Evolutionary conservation across 2,329 filamentous ascomycete genomes (phyloP).

Genomic region (Talaromyces sp.): DNA sequence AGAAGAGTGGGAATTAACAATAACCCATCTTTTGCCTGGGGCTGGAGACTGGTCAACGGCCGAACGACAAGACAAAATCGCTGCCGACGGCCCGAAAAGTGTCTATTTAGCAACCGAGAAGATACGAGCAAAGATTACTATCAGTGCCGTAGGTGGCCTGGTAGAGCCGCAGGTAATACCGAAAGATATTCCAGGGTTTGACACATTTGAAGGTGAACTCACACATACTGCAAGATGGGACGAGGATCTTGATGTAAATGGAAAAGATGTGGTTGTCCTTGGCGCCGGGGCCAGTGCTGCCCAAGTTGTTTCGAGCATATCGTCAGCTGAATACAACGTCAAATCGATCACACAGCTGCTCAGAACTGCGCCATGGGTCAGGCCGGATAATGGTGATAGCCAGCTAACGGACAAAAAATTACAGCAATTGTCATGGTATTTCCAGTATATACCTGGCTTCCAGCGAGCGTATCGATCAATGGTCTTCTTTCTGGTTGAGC

Average conservation of each 20-base stretch:
- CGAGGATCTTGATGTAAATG: constrained; percentile 51
- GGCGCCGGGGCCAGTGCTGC: constrained; percentile 60
- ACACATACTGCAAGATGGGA: constrained; percentile 61
- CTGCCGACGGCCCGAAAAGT: constrained; percentile 46
- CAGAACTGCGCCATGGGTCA: constrained; percentile 59
- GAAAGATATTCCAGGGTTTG: constrained; percentile 51
- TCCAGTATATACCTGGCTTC: constrained; percentile 53
- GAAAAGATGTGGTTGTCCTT: constrained; percentile 58
- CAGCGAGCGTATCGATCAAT: constrained; percentile 47
- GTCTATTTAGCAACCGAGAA: constrained; percentile 54
- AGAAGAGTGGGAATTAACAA: constrained; percentile 55
- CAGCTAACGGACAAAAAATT: constrained; percentile 39
- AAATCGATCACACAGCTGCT: constrained; percentile 61
- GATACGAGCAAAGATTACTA: constrained; percentile 55
- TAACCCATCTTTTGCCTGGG: constrained; percentile 53
- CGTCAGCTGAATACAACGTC: constrained; percentile 48
- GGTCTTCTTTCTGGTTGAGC: constrained; percentile 45
- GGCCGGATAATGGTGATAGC: constrained; percentile 30
- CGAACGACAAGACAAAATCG: constrained; percentile 47
- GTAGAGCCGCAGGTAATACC: constrained; percentile 56
- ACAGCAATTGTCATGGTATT: constrained; percentile 48
- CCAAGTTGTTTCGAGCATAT: constrained; percentile 56
- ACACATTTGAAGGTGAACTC: constrained; percentile 55
- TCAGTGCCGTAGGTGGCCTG: constrained; percentile 56
- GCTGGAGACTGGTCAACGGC: constrained; percentile 54